Evolutionary conservation across 1,284 basidiomycete genomes (phyloP).

Genomic region (Bjerkandera adusta): DNA sequence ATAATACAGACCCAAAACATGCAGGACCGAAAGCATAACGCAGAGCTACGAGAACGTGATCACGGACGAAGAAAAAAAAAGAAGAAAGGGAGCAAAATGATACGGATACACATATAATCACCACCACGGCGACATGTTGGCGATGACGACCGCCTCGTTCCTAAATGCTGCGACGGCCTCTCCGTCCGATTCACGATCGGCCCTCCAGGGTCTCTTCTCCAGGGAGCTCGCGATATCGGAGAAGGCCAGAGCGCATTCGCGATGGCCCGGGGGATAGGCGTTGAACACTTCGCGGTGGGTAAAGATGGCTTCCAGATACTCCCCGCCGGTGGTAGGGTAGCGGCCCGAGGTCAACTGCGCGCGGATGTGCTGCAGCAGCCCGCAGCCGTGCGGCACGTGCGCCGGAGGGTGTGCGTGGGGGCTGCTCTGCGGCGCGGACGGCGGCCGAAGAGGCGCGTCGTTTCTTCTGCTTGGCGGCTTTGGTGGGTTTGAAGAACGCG

Average conservation of each 20-base stretch:
- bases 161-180: slow-evolving; percentile 55
- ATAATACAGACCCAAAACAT: no score
- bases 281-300: slow-evolving; percentile 66
- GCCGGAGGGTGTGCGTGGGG: slow-evolving; percentile 20
- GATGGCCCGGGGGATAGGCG: slow-evolving; percentile 58
- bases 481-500: slow-evolving; percentile 5
- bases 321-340: slow-evolving; percentile 61
- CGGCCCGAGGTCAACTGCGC: slow-evolving; percentile 45
- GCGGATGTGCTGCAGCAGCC: slow-evolving; percentile 60
- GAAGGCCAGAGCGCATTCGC: slow-evolving; percentile 57
- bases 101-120: slow-evolving; percentile 5
- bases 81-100: background rate
- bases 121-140: slow-evolving; percentile 21
- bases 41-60: background rate
- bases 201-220: slow-evolving; percentile 57
- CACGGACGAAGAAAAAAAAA: slow-evolving; percentile 1
- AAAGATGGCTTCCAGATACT: slow-evolving; percentile 72
- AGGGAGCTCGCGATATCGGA: slow-evolving; percentile 59
- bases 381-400: slow-evolving; percentile 34
- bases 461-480: slow-evolving; percentile 6
- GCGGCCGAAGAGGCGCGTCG: slow-evolving; percentile 1
- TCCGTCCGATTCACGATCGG: slow-evolving; percentile 62
- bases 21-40: background rate
- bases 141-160: slow-evolving; percentile 63
- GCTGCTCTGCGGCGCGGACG: slow-evolving; percentile 22